Conservation (phyloP, 768 basidiomycete genomes). For the Trichaptum fuscoviolaceum region DNA sequence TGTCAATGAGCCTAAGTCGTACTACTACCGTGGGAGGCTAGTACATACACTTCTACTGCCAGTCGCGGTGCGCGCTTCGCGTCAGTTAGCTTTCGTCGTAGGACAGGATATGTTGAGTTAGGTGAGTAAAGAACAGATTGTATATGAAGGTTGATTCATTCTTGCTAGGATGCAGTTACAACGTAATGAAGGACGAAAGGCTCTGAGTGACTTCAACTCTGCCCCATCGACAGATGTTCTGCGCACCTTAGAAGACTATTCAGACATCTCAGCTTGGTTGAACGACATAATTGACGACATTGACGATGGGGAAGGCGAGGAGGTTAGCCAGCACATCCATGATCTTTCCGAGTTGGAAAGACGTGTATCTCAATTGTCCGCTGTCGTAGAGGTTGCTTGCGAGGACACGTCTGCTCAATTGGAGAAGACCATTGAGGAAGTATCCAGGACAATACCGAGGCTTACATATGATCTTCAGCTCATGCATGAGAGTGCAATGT, state of each 20-base stretch:
- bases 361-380: constrained; percentile 68
- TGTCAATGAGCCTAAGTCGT: no score
- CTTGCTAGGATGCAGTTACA: background rate
- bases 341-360: constrained; percentile 63
- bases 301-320: constrained; percentile 24
- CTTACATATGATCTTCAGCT: constrained; percentile 95
- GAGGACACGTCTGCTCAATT: constrained; percentile 85
- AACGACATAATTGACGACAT: constrained; percentile 50
- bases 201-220: background rate
- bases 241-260: constrained; percentile 48
- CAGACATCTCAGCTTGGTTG: constrained; percentile 66
- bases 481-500: constrained; percentile 86
- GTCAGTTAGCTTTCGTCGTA: no score
- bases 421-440: constrained; percentile 88
- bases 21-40: no score
- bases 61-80: no score
- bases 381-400: constrained; percentile 77
- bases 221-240: constrained; percentile 4
- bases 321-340: constrained; percentile 15
- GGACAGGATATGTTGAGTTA: background rate
- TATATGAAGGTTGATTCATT: background rate
- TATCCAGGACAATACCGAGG: constrained; percentile 85
- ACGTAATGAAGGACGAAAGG: background rate
- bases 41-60: no score
- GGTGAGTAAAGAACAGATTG: background rate